Evolutionary conservation across 129 eudicot genomes (phyloP), one percentile per base, ranked within the genome.

Genomic region (Pittosporum tobira): DNA sequence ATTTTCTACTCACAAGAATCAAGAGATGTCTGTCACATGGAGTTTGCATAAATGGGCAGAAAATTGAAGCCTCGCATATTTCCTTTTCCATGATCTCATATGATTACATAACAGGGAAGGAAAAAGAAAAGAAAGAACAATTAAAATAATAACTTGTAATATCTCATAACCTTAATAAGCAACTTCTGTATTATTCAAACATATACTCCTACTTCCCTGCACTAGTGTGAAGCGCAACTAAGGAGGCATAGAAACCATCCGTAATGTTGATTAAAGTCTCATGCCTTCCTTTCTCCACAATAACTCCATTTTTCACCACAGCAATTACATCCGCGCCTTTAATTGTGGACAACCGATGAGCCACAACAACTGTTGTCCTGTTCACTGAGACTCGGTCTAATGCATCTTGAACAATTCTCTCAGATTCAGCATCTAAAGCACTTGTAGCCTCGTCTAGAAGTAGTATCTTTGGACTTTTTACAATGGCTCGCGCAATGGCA

Each of bases 391-490:
- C 84, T 18, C 69, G 51, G 51, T 86, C 90, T 15, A 86, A 51
- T 2, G 87, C 95, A 4, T 76, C 90, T 70, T 87, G 91, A 53
- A 82, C 95, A 60, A 77, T 71, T 36, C 82, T 79, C 59, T 87
- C 95, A 1, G 95, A 87, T 66, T 87, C 95, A 1, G 84, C 93
- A 58, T 87, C 93, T 51, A 87, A 47, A 14, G 88, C 95, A 42
- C 95, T 86, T 1, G 84, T 86, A 1, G 95, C 95, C 77, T 86
- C 95, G 7, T 86, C 95, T 24, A 87, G 40, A 6, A 87, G 52
- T n/a, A 87, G 67, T 69, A 87, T 74, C 75, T 77, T 82, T 16
- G 95, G 91, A 62, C 75, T 77, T 61, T 87, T 87, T 16, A 87
- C 67, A 31, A 79, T 87, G 15, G 93, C 95, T 18, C 95, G 66